These are phyloP conservation scores for Fusarium sp. DNA, from an alignment of 2,329 filamentous ascomycete genomes.

Conservation along the genomic window DNA sequence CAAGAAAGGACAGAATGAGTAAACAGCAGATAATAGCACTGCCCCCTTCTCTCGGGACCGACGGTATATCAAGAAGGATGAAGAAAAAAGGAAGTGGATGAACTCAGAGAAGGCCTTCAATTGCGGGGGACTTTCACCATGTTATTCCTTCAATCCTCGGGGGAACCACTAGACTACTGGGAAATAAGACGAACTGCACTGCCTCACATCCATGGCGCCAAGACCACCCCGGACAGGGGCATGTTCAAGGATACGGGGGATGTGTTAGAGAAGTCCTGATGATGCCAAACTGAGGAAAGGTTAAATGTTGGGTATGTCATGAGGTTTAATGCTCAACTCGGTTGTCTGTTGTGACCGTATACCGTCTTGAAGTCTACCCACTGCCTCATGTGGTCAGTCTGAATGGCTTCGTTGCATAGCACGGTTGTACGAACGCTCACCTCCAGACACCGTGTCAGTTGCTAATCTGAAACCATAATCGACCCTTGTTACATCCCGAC, in stretches of 20 bases:
- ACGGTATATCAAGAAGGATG: slow-evolving; percentile 5
- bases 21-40: slow-evolving; percentile 18
- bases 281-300: background rate
- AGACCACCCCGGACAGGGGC: slow-evolving; percentile 35
- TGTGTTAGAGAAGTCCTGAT: slow-evolving; percentile 11
- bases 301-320: background rate
- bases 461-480: slow-evolving; percentile 35
- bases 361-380: too few species aligned
- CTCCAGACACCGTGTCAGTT: slow-evolving; percentile 5
- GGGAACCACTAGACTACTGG: slow-evolving; percentile 8
- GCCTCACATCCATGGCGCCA: slow-evolving; percentile 35
- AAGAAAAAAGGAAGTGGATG: slow-evolving; percentile 5
- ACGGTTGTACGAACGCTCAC: background rate
- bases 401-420: slow-evolving; percentile 5
- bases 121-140: slow-evolving; percentile 19
- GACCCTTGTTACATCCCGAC: slow-evolving; percentile 33
- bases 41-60: slow-evolving; percentile 24
- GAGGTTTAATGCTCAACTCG: background rate
- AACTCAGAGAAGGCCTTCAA: slow-evolving; percentile 19
- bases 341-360: too few species aligned
- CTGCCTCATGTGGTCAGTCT: background rate
- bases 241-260: slow-evolving; percentile 7
- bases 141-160: slow-evolving; percentile 4
- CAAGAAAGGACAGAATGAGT: slow-evolving; percentile 1
- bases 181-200: slow-evolving; percentile 36